phyloP scores from a whole-genome alignment of 2,329 filamentous ascomycete genomes.

The Coniella lustricola region DNA sequence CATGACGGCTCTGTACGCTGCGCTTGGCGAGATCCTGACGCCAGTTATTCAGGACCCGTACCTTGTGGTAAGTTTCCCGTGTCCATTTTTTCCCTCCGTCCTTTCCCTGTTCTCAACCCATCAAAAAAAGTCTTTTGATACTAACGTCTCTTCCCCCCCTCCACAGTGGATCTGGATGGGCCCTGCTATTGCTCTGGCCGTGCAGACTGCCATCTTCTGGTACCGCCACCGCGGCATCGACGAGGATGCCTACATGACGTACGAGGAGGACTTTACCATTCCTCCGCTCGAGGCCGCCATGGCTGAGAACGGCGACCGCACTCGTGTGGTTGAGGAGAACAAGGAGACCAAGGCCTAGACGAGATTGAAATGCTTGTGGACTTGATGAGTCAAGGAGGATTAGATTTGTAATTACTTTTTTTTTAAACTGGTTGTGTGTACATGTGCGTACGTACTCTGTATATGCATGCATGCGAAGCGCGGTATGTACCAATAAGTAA shows the following conservation, averaged over 20 bases:
- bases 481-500: too few relatives aligned
- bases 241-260: conserved; percentile 37
- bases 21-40: conserved; percentile 37
- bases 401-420: too few relatives aligned
- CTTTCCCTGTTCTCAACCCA: too few relatives aligned
- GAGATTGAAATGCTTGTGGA: too few relatives aligned
- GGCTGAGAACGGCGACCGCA: not conserved
- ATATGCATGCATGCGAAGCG: too few relatives aligned
- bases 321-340: not conserved
- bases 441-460: too few relatives aligned
- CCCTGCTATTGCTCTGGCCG: conserved; percentile 39
- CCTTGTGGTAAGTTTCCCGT: conserved; percentile 24
- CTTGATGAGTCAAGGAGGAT: too few relatives aligned
- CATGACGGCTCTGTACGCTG: conserved; percentile 50
- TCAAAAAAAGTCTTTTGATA: too few relatives aligned
- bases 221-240: conserved; percentile 39
- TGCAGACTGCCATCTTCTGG: conserved; percentile 41
- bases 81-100: not conserved
- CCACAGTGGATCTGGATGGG: conserved; percentile 34
- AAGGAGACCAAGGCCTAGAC: too few relatives aligned
- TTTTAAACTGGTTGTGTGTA: too few relatives aligned
- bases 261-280: conserved; percentile 11
- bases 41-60: conserved; percentile 36
- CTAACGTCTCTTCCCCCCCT: not conserved
- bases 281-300: not conserved